These are phyloP conservation scores for Dictyostelium discoideum DNA, from an alignment of 78 protist species.

Conservation along the genomic window dicty_2.7 NC_007088.5:4434001-4434500, in stretches of 20 bases:
- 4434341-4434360: conserved; percentile 34
- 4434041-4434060: too few species aligned
- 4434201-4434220: conserved; percentile 30
- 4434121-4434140: conserved; percentile 45
- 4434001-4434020: too few species aligned
- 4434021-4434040: too few species aligned
- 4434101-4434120: conserved; percentile 63
- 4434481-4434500: too few species aligned
- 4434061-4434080: too few species aligned
- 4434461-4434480: too few species aligned
- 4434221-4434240: conserved; percentile 18
- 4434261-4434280: neutral
- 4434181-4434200: conserved; percentile 31
- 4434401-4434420: conserved; percentile 21
- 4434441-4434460: neutral
- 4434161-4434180: conserved; percentile 47
- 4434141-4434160: conserved; percentile 59
- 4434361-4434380: conserved; percentile 44
- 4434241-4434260: neutral
- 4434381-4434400: conserved; percentile 3
- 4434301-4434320: conserved; percentile 13
- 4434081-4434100: conserved; percentile 8
- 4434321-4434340: conserved; percentile 50
- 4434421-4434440: conserved; percentile 60
- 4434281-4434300: conserved; percentile 56